These are phyloP conservation scores for Plasmodium yoelii DNA, from an alignment of 169 alveolate genomes.

Conservation along the genomic window DNA sequence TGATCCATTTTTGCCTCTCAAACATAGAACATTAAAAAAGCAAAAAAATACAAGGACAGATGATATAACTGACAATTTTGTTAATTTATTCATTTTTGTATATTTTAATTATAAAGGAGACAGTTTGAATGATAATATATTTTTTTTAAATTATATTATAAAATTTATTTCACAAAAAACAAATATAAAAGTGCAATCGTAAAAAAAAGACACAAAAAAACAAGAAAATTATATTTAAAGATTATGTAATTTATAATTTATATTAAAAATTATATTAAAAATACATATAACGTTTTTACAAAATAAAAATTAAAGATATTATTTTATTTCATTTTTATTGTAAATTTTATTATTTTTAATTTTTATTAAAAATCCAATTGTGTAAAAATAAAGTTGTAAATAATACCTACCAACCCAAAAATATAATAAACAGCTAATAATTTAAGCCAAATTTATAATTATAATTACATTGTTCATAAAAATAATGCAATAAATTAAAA, in stretches of 20 bases:
- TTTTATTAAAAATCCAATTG: conserved; percentile 2
- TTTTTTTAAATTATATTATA: conserved; percentile 13
- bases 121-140: background rate
- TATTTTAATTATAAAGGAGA: background rate
- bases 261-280: no score
- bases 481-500: conserved; percentile 6
- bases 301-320: conserved; percentile 7
- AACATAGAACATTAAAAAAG: conserved; percentile 48
- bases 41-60: conserved; percentile 35
- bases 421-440: conserved; percentile 7
- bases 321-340: conserved; percentile 10
- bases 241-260: no score
- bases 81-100: conserved; percentile 59
- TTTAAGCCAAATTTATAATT: conserved; percentile 27
- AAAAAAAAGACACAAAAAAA: conserved; percentile 19
- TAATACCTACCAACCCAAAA: conserved; percentile 12
- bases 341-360: conserved; percentile 14
- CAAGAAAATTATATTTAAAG: background rate
- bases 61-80: conserved; percentile 51
- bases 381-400: conserved; percentile 11
- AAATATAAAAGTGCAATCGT: background rate
- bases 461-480: conserved; percentile 19
- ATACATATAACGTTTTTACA: background rate
- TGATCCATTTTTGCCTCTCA: conserved; percentile 40
- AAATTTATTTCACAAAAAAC: conserved; percentile 21